phyloP scores from a whole-genome alignment of 2,329 filamentous ascomycete genomes.

The Penicillium digitatum region DNA sequence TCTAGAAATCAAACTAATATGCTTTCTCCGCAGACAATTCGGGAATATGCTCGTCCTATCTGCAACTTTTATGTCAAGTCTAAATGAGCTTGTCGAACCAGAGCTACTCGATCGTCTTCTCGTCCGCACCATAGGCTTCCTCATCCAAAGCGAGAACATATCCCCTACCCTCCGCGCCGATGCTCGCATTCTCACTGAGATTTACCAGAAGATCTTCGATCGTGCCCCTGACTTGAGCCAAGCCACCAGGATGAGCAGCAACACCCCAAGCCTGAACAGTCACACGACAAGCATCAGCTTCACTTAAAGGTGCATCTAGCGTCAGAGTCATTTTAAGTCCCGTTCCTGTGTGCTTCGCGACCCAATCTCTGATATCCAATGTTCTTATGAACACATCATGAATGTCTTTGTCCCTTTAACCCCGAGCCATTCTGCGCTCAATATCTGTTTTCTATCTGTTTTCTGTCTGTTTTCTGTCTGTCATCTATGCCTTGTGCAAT shows the following conservation, averaged over 20 bases:
- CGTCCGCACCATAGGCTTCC: constrained; percentile 69
- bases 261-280: not conserved
- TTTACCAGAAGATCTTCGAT: constrained; percentile 46
- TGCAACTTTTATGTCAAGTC: constrained; percentile 68
- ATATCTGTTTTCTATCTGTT: not conserved
- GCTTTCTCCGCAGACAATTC: constrained; percentile 67
- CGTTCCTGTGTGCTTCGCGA: not conserved
- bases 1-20: constrained; percentile 22
- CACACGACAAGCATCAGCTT: constrained; percentile 1
- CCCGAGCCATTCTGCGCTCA: not conserved
- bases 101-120: constrained; percentile 60
- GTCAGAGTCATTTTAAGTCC: not conserved
- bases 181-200: constrained; percentile 64
- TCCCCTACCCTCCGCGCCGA: constrained; percentile 73
- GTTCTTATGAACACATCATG: constrained; percentile 1
- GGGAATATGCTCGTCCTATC: constrained; percentile 90
- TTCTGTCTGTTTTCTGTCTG: constrained; percentile 2
- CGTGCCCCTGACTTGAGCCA: constrained; percentile 1
- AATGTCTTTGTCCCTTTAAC: not conserved
- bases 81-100: constrained; percentile 57
- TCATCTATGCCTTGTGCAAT: constrained; percentile 7
- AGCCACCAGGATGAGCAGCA: not conserved
- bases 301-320: constrained; percentile 4
- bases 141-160: constrained; percentile 65
- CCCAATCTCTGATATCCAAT: not conserved